Conservation (phyloP, 768 basidiomycete genomes). For the Leccinum incarnatum region DNA sequence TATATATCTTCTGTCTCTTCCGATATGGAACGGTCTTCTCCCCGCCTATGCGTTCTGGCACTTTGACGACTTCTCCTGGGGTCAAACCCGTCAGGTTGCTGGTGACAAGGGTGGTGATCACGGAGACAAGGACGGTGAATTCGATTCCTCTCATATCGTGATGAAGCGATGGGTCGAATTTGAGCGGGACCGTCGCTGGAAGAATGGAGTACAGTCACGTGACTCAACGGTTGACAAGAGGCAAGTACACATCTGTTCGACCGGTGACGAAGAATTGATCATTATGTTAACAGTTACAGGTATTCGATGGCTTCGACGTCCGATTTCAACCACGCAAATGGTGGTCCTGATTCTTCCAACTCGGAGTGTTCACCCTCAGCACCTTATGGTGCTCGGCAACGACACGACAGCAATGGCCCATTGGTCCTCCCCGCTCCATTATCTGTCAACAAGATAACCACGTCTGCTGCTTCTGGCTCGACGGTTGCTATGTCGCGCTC, state of each 20-base stretch:
- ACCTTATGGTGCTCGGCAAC: conserved; percentile 44
- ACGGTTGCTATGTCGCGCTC: conserved; percentile 46
- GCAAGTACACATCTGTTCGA: conserved; percentile 39
- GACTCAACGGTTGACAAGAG: conserved; percentile 72
- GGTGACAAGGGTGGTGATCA: conserved; percentile 73
- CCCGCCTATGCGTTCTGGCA: conserved; percentile 99
- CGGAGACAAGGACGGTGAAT: conserved; percentile 95
- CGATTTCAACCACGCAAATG: conserved; percentile 61
- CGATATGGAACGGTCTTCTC: conserved; percentile 95
- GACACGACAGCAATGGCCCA: conserved; percentile 68
- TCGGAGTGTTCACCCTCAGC: conserved; percentile 48
- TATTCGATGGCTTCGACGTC: conserved; percentile 79
- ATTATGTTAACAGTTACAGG: conserved; percentile 45
- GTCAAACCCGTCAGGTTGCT: conserved; percentile 82
- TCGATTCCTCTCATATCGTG: conserved; percentile 93
- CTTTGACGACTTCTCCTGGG: conserved; percentile 98
- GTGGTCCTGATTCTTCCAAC: conserved; percentile 56
- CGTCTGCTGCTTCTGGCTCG: conserved; percentile 40
- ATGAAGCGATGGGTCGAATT: conserved; percentile 99
- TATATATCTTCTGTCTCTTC: conserved; percentile 86
- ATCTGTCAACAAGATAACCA: conserved; percentile 52
- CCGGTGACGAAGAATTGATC: conserved; percentile 12
- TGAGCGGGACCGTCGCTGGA: conserved; percentile 93
- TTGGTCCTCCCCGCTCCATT: conserved; percentile 76
- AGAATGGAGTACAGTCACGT: conserved; percentile 77